phyloP scores from a whole-genome alignment of 768 basidiomycete genomes.

The Epithele typhae region DNA sequence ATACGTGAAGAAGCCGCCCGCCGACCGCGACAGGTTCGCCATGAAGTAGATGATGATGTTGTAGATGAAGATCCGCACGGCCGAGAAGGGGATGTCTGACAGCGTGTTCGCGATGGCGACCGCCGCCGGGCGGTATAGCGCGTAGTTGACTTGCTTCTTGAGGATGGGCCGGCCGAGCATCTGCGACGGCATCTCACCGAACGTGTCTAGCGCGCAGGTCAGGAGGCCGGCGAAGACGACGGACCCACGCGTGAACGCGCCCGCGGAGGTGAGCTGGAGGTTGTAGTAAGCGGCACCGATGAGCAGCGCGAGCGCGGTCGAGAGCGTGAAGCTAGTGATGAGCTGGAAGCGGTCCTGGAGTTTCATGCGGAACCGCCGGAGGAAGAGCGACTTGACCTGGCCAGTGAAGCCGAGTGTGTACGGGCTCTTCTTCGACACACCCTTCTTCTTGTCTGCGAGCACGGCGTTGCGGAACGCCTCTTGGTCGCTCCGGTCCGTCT shows the following conservation, averaged over 20 bases:
- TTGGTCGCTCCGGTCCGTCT: constrained; percentile 61
- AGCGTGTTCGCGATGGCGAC: constrained; percentile 63
- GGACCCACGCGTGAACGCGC: constrained; percentile 85
- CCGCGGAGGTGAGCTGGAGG: constrained; percentile 65
- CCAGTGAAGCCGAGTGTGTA: constrained; percentile 77
- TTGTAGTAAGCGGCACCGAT: constrained; percentile 74
- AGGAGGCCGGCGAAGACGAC: constrained; percentile 72
- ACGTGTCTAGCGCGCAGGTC: constrained; percentile 66
- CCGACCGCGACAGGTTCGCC: constrained; percentile 40
- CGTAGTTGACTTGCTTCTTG: constrained; percentile 61
- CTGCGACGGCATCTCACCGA: constrained; percentile 70
- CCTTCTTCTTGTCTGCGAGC: constrained; percentile 69
- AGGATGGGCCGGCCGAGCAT: constrained; percentile 80
- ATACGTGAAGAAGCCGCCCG: constrained; percentile 49
- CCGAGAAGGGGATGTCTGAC: constrained; percentile 67
- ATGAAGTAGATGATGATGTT: constrained; percentile 70
- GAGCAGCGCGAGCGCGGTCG: constrained; percentile 58
- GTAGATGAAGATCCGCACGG: constrained; percentile 52
- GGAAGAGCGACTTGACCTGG: constrained; percentile 67
- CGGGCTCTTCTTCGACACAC: constrained; percentile 72
- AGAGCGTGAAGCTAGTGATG: constrained; percentile 61
- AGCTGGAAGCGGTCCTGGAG: constrained; percentile 79
- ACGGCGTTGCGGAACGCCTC: constrained; percentile 77
- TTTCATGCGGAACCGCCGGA: constrained; percentile 68
- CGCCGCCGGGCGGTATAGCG: constrained; percentile 64